These are phyloP conservation scores for Centrapalus pauciflorus DNA, from an alignment of 129 eudicot species.

Conservation along the genomic window DNA sequence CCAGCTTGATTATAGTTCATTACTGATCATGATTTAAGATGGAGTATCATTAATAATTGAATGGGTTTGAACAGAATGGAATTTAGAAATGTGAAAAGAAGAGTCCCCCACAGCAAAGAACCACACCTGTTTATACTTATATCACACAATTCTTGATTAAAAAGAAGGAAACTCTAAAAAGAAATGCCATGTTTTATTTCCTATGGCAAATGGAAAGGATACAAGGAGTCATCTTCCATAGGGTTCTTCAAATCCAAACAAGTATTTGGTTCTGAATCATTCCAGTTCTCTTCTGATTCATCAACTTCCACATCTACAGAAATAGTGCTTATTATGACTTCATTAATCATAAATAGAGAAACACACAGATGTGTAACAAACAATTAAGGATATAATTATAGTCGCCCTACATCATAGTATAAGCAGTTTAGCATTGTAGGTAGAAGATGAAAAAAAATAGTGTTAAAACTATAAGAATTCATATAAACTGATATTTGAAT, in stretches of 20 bases:
- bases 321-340: neutral
- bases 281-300: slow-evolving; percentile 26
- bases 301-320: slow-evolving; percentile 34
- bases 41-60: too few relatives aligned
- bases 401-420: neutral
- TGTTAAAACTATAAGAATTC: neutral
- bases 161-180: neutral
- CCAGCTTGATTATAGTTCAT: too few relatives aligned
- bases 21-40: too few relatives aligned
- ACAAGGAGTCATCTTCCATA: slow-evolving; percentile 64
- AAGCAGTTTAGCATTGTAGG: neutral
- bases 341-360: neutral
- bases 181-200: too few relatives aligned
- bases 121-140: neutral
- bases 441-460: neutral
- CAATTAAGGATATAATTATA: neutral
- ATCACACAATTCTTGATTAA: neutral
- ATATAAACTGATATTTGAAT: too few relatives aligned
- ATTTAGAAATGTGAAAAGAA: neutral
- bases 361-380: neutral
- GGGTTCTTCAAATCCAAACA: slow-evolving; percentile 29
- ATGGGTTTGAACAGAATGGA: too few relatives aligned
- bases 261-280: slow-evolving; percentile 13
- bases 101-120: neutral
- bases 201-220: slow-evolving; percentile 41